These are phyloP conservation scores for Protomyces gravidus DNA, from an alignment of 1,139 yeast genomes.

Conservation along the genomic window DNA sequence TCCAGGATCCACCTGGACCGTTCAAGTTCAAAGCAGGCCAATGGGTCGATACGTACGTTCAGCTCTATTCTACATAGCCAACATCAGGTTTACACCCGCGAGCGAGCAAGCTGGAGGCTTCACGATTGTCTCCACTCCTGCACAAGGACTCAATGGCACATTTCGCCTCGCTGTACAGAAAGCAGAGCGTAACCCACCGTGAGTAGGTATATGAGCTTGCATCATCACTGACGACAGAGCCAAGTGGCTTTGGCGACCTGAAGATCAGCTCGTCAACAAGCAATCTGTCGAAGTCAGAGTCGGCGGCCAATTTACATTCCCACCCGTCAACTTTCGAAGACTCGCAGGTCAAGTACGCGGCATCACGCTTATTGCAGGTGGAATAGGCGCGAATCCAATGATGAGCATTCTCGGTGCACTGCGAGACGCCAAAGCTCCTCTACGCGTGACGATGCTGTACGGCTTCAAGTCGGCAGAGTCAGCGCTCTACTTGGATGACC, in stretches of 20 bases:
- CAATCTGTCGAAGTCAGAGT: conserved; percentile 14
- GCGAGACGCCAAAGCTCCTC: conserved; percentile 17
- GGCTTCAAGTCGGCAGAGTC: conserved; percentile 11
- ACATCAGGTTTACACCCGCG: conserved; percentile 12
- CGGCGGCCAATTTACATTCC: conserved; percentile 25
- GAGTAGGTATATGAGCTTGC: neutral
- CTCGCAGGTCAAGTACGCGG: conserved; percentile 7
- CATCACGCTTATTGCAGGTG: conserved; percentile 22
- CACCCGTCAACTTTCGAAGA: conserved; percentile 21
- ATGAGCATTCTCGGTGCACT: conserved; percentile 22
- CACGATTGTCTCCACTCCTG: conserved; percentile 25
- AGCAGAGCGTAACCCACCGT: conserved; percentile 26
- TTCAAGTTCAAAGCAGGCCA: conserved; percentile 26
- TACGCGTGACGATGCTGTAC: conserved; percentile 17
- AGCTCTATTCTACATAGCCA: neutral
- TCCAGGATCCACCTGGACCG: conserved; percentile 9
- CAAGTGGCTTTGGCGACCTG: conserved; percentile 20
- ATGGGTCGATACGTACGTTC: conserved; percentile 20
- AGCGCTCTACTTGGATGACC: conserved; percentile 21
- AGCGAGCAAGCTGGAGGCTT: conserved; percentile 23
- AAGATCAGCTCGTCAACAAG: neutral
- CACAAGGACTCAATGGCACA: conserved; percentile 15
- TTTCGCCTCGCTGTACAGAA: conserved; percentile 19
- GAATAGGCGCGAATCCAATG: conserved; percentile 20
- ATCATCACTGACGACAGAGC: conserved; percentile 1